Evolutionary conservation across 148 eudicot species (phyloP).

Genomic region (Vaccinium vitisidaea): DNA sequence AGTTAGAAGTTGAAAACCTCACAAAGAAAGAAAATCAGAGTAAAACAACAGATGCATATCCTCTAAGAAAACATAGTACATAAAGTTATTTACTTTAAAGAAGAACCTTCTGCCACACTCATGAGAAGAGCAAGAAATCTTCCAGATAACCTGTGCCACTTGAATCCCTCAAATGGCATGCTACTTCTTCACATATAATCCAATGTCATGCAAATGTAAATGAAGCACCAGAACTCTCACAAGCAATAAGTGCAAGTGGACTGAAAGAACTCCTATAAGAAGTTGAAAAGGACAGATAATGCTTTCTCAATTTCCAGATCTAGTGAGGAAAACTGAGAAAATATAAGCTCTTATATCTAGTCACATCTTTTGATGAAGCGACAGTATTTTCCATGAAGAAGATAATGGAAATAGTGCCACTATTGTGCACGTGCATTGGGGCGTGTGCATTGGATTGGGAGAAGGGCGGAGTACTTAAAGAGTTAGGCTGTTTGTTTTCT

Average conservation of each 20-base stretch:
- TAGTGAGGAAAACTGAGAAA: neutral
- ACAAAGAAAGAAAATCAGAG: neutral
- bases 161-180: neutral
- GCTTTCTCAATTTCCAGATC: neutral
- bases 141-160: slow-evolving; percentile 4
- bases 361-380: neutral
- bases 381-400: neutral
- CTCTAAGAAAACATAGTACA: neutral
- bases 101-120: neutral
- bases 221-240: neutral
- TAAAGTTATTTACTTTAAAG: neutral
- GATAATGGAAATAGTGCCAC: neutral
- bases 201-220: neutral
- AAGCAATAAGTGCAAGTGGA: slow-evolving; percentile 1
- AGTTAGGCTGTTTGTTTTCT: neutral
- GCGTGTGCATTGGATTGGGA: neutral
- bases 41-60: neutral
- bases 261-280: neutral
- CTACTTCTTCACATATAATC: neutral
- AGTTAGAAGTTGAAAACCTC: neutral
- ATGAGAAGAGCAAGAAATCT: neutral
- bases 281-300: neutral
- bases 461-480: neutral
- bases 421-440: too few species aligned
- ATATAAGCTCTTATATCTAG: neutral